phyloP scores from a whole-genome alignment of 2,329 filamentous ascomycete species.

The Alternaria sp. region DNA sequence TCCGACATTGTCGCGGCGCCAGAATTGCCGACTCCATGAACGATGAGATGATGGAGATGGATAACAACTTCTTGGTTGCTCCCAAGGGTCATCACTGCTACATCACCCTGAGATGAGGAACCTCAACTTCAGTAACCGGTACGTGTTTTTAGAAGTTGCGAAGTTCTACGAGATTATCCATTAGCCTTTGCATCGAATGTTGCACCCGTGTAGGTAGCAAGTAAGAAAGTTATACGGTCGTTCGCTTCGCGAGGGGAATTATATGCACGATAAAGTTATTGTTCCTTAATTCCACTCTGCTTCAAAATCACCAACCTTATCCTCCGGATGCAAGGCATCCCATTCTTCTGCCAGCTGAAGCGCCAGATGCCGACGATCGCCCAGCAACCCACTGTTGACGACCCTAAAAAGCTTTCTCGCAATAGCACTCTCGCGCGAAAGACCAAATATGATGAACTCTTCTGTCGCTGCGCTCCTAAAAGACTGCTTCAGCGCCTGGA shows the following conservation, averaged over 20 bases:
- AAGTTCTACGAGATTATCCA: not conserved
- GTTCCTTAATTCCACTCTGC: not conserved
- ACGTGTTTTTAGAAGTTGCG: not conserved
- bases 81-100: slow-evolving; percentile 51
- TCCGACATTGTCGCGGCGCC: slow-evolving; percentile 50
- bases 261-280: not conserved
- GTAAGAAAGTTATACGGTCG: not conserved
- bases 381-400: not conserved
- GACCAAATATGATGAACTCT: not conserved
- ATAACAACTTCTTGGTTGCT: slow-evolving; percentile 50
- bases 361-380: not conserved
- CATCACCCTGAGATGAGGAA: slow-evolving; percentile 23
- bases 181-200: not conserved
- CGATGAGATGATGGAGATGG: slow-evolving; percentile 50
- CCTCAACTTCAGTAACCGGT: not conserved
- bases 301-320: not conserved
- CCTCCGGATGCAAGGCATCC: not conserved
- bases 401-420: slow-evolving; percentile 4
- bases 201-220: not conserved
- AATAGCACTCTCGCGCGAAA: not conserved
- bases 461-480: not conserved
- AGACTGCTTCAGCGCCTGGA: not conserved
- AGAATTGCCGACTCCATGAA: slow-evolving; percentile 28
- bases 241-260: not conserved
- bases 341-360: not conserved